Conservation (phyloP, 2,329 filamentous ascomycete genomes). For the Penicillium sp. region DNA sequence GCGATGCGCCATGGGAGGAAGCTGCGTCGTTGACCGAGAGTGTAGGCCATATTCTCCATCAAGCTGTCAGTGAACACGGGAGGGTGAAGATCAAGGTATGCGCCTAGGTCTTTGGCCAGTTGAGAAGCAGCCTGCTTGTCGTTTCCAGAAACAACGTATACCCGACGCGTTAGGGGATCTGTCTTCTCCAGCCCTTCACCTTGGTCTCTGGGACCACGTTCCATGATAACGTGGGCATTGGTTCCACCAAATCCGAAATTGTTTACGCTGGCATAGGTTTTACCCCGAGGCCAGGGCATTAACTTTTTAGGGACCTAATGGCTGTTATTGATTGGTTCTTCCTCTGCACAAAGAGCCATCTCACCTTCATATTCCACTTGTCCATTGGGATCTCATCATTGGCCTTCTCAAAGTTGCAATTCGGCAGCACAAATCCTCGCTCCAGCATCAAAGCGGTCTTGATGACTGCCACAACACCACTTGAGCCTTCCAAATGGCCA, state of each 20-base stretch:
- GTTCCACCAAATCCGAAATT: conserved; percentile 36
- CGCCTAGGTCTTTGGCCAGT: conserved; percentile 10
- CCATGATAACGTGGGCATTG: conserved; percentile 31
- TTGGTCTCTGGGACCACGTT: conserved; percentile 18
- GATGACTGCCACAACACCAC: conserved; percentile 26
- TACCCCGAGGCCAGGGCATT: conserved; percentile 25
- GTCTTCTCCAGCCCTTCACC: conserved; percentile 13
- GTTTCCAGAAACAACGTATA: conserved; percentile 16
- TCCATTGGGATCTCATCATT: conserved; percentile 25
- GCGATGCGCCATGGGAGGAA: conserved; percentile 21
- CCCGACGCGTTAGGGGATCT: conserved; percentile 12
- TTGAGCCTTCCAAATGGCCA: conserved; percentile 27
- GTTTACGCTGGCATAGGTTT: conserved; percentile 28
- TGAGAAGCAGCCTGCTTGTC: conserved; percentile 18
- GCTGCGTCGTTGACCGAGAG: conserved; percentile 19
- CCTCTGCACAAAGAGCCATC: too few relatives aligned
- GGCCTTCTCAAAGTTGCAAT: conserved; percentile 21
- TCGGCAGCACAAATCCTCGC: conserved; percentile 26
- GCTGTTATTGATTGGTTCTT: too few relatives aligned
- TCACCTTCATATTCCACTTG: conserved; percentile 25
- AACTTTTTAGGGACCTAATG: conserved; percentile 19
- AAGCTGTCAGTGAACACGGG: conserved; percentile 15
- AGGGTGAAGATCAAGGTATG: conserved; percentile 18
- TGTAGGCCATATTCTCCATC: conserved; percentile 21
- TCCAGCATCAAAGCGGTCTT: conserved; percentile 27